Conservation (phyloP, 1,284 basidiomycete genomes). For the Melampsora americana region DNA sequence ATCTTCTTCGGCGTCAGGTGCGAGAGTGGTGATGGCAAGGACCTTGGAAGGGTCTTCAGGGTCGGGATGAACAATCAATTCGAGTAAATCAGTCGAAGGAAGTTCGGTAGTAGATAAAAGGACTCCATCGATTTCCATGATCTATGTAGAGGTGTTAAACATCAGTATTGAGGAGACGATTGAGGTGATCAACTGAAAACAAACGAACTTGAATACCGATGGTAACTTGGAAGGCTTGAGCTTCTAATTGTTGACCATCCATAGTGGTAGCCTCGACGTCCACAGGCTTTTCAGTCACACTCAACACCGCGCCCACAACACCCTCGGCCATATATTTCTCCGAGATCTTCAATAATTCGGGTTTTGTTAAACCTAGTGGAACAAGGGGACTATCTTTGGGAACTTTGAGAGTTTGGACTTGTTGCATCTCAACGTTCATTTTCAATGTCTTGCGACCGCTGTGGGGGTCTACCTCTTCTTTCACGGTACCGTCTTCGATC, state of each 20-base stretch:
- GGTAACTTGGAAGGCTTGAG: conserved; percentile 33
- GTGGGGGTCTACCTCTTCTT: no score
- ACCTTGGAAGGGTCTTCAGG: conserved; percentile 20
- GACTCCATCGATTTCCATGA: conserved; percentile 33
- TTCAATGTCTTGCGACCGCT: not conserved
- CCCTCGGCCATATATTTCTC: conserved; percentile 43
- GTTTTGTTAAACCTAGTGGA: conserved; percentile 22
- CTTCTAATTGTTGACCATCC: conserved; percentile 9
- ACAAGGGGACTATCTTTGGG: conserved; percentile 34
- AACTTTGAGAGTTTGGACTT: conserved; percentile 33
- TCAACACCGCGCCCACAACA: conserved; percentile 30
- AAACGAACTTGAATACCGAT: conserved; percentile 24
- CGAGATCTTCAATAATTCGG: conserved; percentile 33
- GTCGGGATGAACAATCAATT: conserved; percentile 40
- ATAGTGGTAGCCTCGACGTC: conserved; percentile 9
- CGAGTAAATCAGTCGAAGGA: conserved; percentile 18
- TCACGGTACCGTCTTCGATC: no score
- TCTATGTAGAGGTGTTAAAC: not conserved
- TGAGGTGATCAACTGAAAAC: not conserved
- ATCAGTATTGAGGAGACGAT: not conserved
- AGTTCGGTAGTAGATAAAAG: conserved; percentile 17
- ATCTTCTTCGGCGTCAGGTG: not conserved
- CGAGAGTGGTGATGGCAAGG: conserved; percentile 27
- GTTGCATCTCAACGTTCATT: conserved; percentile 31
- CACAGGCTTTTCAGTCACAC: conserved; percentile 21